A percentile compares a stretch with the other conserved stretches of the same genome.
phyloP scores from a whole-genome alignment of 805 yeast species.

The Clavispora vitiphila region DNA sequence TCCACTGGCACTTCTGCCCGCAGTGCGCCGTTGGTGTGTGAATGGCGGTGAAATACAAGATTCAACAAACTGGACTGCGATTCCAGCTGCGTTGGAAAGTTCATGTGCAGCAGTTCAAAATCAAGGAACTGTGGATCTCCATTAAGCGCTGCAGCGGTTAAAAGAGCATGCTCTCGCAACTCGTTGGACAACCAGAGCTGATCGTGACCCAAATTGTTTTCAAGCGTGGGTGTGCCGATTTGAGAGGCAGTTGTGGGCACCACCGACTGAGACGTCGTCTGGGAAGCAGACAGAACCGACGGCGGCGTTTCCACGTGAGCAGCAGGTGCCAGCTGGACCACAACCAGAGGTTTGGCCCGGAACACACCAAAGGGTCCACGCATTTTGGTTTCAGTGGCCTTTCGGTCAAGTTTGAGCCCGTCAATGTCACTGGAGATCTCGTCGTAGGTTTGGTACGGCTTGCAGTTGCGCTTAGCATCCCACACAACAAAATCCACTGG shows the following conservation, averaged over 20 bases:
- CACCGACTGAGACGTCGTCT: neutral
- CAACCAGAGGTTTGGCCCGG: conserved; percentile 1
- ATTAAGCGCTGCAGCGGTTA: conserved; percentile 67
- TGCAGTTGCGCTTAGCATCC: conserved; percentile 43
- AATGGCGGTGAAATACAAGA: conserved; percentile 47
- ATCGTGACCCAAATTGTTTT: conserved; percentile 27
- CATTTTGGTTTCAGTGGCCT: conserved; percentile 37
- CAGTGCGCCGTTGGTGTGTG: conserved; percentile 7
- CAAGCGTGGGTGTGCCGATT: conserved; percentile 1
- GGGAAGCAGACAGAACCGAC: neutral
- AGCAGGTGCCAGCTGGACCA: neutral
- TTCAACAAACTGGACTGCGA: conserved; percentile 45
- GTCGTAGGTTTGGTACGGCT: conserved; percentile 63
- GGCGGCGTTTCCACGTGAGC: neutral
- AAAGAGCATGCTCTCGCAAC: conserved; percentile 62
- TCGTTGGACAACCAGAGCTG: conserved; percentile 70
- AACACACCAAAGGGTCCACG: conserved; percentile 86
- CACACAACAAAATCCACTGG: conserved; percentile 71
- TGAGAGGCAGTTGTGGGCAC: too few species aligned
- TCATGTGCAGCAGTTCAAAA: conserved; percentile 20
- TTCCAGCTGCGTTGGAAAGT: conserved; percentile 10
- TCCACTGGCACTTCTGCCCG: conserved; percentile 1
- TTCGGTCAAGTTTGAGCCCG: conserved; percentile 31
- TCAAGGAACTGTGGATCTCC: conserved; percentile 58
- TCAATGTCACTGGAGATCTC: conserved; percentile 72